Base-by-base conservation (phyloP, 2,329 filamentous ascomycete genomes). In the Cladosporium halotolerans region DNA sequence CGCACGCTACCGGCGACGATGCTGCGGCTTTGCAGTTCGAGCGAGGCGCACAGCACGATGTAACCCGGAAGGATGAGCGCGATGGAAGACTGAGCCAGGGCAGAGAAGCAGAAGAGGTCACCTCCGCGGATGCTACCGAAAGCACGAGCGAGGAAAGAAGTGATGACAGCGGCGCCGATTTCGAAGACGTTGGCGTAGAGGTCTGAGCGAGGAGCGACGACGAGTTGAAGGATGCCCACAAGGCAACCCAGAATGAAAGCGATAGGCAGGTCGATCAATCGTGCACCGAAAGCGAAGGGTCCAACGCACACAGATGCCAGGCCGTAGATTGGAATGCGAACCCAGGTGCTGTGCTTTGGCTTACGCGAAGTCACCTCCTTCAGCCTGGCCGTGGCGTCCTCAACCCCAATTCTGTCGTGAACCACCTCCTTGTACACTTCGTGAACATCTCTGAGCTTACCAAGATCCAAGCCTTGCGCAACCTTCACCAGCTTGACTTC, bases 371-470 rank as follows among this genome's bases (percentile, higher is more conserved):
- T 79, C 41, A 88, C 88, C 31, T 77, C 75, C 44, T 87, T 79
- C 0, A 90, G 72, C 14, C 79, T 75, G 9, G 73, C 68, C 1
- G 80, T 85, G 1, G 85, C 86, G 58, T 88, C 84, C 40, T 89
- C 85, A 0, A 87, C 84, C 9, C 82, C 77, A 8, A 89, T 79
- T n/a, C 80, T 76, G 66, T 90, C 86, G 63, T 90, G 86, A 1
- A 90, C 58, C n/a, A 90, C 86, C 54, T 88, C 81, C 66, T 91
- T 91, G 72, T 91, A 91, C 52, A 90, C 82, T 60, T 86, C 80
- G 62, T 90, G 86, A 2, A 85, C 79, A 58, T 90, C 87, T 47
- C 84, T 78, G 10, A 91, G 78, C 62, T 85, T 86, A 28, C 86
- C 86, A 0, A 91, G 75, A 65, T 91, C 83, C 9, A 91, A 78